Conservation (phyloP, 2,329 filamentous ascomycete genomes). For the Aaosphaeria arxii region DNA sequence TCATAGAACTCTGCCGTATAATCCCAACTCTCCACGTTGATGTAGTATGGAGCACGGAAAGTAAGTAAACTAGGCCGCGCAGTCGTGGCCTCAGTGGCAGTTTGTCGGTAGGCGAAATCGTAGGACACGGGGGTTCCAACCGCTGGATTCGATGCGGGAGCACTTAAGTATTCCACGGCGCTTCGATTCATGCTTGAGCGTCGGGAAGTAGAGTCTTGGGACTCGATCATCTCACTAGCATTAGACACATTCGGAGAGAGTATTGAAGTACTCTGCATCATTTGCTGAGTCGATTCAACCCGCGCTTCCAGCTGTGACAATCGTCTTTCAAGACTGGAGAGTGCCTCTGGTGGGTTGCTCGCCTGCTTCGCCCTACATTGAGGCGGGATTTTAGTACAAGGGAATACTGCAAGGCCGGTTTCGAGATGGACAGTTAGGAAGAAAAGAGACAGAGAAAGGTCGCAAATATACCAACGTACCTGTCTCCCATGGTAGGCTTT, state of each 20-base stretch:
- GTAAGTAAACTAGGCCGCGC: slow-evolving; percentile 20
- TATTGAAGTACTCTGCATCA: slow-evolving; percentile 11
- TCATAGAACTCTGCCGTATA: slow-evolving; percentile 26
- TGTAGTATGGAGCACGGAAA: slow-evolving; percentile 18
- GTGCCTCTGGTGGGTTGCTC: slow-evolving; percentile 13
- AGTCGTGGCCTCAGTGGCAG: slow-evolving; percentile 19
- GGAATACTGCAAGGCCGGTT: neutral
- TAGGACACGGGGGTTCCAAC: slow-evolving; percentile 12
- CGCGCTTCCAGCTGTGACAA: slow-evolving; percentile 20
- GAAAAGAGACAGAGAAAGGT: neutral
- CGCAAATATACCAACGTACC: slow-evolving; percentile 5
- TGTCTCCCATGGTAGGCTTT: slow-evolving; percentile 18
- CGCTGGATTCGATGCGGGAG: slow-evolving; percentile 8
- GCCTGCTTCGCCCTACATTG: slow-evolving; percentile 8
- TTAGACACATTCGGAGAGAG: slow-evolving; percentile 14
- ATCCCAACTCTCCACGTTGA: slow-evolving; percentile 25
- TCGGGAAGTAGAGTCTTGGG: slow-evolving; percentile 8
- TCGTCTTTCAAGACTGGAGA: slow-evolving; percentile 19
- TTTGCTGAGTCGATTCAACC: slow-evolving; percentile 16
- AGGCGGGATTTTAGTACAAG: neutral
- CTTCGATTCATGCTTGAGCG: slow-evolving; percentile 15
- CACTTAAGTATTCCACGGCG: slow-evolving; percentile 10
- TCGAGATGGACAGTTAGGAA: neutral
- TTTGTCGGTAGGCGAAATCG: slow-evolving; percentile 25
- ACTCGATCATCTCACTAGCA: slow-evolving; percentile 9